A percentile compares a stretch with the other conserved stretches of the same genome.
Evolutionary conservation across 148 eudicot genomes (phyloP).

Genomic region (Rhododendron mucronatum): DNA sequence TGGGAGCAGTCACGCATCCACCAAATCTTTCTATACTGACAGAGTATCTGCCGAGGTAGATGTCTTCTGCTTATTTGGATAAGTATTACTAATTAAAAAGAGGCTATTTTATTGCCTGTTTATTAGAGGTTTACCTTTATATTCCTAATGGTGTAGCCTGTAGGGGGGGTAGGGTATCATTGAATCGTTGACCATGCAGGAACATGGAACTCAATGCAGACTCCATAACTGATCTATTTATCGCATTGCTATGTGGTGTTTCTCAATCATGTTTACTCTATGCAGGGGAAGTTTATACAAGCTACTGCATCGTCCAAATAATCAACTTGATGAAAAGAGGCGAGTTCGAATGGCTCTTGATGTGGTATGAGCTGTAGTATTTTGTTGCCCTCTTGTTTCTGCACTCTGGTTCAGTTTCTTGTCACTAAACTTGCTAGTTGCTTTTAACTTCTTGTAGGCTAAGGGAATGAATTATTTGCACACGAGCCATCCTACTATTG

Average conservation of each 20-base stretch:
- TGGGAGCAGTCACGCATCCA: slow-evolving; percentile 96
- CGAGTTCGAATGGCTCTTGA: slow-evolving; percentile 94
- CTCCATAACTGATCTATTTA: not conserved
- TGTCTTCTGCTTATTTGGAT: not conserved
- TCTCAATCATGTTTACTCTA: slow-evolving; percentile 1
- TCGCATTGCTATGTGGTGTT: not conserved
- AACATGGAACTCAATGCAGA: not conserved
- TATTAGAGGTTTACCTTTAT: not conserved
- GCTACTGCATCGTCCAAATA: slow-evolving; percentile 75
- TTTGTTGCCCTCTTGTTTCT: not conserved
- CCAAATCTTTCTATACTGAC: slow-evolving; percentile 96
- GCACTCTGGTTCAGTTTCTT: slow-evolving; percentile 8
- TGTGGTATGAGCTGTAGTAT: slow-evolving; percentile 55
- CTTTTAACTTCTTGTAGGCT: slow-evolving; percentile 51
- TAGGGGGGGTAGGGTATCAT: not conserved
- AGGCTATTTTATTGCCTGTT: slow-evolving; percentile 1
- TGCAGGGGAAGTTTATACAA: slow-evolving; percentile 91
- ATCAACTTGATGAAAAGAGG: slow-evolving; percentile 75
- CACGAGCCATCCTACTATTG: slow-evolving; percentile 81
- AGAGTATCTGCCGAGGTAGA: slow-evolving; percentile 88
- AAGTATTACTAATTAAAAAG: not conserved
- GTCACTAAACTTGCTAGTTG: slow-evolving; percentile 2
- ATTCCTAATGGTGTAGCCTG: not conserved
- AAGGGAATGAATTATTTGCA: slow-evolving; percentile 99
- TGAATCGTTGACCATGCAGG: not conserved